A percentile compares a stretch with the other conserved stretches of the same genome.
Conservation (phyloP, 2,329 filamentous ascomycete genomes). For the Hypoxylon sp. region DNA sequence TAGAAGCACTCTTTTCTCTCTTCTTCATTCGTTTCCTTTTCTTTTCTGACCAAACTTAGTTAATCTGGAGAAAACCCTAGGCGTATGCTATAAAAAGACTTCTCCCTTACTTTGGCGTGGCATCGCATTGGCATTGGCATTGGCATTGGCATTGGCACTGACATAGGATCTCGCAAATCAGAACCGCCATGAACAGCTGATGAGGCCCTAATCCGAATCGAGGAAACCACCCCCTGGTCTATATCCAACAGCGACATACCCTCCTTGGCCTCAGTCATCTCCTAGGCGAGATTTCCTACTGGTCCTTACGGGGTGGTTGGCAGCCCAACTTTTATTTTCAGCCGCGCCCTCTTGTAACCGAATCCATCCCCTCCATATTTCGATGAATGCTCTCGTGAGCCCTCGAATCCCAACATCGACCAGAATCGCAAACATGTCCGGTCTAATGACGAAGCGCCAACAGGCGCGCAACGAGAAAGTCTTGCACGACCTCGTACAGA, state of each 20-base stretch:
- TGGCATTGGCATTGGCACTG: slow-evolving; percentile 1
- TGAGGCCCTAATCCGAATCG: slow-evolving; percentile 37
- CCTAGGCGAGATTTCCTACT: slow-evolving; percentile 21
- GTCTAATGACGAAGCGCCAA: slow-evolving; percentile 90
- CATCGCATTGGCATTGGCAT: background rate
- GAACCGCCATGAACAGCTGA: slow-evolving; percentile 29
- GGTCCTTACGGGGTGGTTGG: slow-evolving; percentile 26
- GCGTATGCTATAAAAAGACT: slow-evolving; percentile 8
- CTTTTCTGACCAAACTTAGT: slow-evolving; percentile 12
- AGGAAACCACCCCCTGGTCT: slow-evolving; percentile 37
- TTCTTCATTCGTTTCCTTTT: slow-evolving; percentile 15
- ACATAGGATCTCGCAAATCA: slow-evolving; percentile 10
- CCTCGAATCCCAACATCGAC: slow-evolving; percentile 5
- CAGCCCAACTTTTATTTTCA: slow-evolving; percentile 35
- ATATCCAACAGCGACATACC: slow-evolving; percentile 38
- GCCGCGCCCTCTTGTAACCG: slow-evolving; percentile 37
- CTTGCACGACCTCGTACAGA: slow-evolving; percentile 88
- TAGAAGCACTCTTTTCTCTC: slow-evolving; percentile 20
- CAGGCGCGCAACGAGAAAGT: slow-evolving; percentile 96
- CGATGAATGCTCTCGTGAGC: slow-evolving; percentile 33
- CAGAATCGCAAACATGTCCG: slow-evolving; percentile 67
- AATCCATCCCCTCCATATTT: slow-evolving; percentile 8
- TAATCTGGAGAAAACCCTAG: slow-evolving; percentile 1
- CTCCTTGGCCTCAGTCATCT: slow-evolving; percentile 33
- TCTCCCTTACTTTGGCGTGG: slow-evolving; percentile 15